Conservation (phyloP, 2,329 filamentous ascomycete species). For the Alternaria longipes region DNA sequence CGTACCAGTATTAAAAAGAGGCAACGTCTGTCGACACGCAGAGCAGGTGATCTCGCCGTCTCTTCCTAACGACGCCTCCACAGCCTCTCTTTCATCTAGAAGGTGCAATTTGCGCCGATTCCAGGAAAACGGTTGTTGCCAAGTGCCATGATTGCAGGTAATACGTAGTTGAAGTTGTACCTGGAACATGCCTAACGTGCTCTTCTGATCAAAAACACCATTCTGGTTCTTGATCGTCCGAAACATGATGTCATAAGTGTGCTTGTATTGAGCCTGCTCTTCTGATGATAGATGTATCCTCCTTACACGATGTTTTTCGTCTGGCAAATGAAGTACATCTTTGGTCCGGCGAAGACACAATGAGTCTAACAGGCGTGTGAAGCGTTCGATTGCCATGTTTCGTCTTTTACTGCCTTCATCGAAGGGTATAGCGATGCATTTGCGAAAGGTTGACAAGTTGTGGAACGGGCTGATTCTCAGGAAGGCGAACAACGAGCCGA, state of each 20-base stretch:
- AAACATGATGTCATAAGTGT: conserved; percentile 48
- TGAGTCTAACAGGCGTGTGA: conserved; percentile 45
- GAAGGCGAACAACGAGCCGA: conserved; percentile 62
- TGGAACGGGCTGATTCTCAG: conserved; percentile 56
- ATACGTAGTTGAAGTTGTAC: conserved; percentile 58
- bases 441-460: conserved; percentile 54
- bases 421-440: conserved; percentile 57
- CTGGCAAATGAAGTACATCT: conserved; percentile 53
- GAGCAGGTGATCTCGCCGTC: conserved; percentile 45
- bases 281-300: conserved; percentile 46
- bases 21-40: conserved; percentile 41
- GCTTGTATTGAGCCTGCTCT: conserved; percentile 43
- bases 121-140: conserved; percentile 58
- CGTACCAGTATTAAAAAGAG: conserved; percentile 26
- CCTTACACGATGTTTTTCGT: conserved; percentile 31
- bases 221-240: conserved; percentile 53
- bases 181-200: conserved; percentile 59
- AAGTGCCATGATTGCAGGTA: conserved; percentile 62
- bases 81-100: conserved; percentile 51
- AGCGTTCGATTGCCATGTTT: conserved; percentile 30
- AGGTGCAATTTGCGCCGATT: conserved; percentile 43
- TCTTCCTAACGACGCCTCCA: conserved; percentile 33
- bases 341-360: conserved; percentile 57
- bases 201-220: conserved; percentile 46
- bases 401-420: conserved; percentile 37